A percentile compares a stretch with the other conserved stretches of the same genome.
Evolutionary conservation across 176 grass and related monocot species (phyloP).

Genomic region (Saccharum spontaneum): DNA sequence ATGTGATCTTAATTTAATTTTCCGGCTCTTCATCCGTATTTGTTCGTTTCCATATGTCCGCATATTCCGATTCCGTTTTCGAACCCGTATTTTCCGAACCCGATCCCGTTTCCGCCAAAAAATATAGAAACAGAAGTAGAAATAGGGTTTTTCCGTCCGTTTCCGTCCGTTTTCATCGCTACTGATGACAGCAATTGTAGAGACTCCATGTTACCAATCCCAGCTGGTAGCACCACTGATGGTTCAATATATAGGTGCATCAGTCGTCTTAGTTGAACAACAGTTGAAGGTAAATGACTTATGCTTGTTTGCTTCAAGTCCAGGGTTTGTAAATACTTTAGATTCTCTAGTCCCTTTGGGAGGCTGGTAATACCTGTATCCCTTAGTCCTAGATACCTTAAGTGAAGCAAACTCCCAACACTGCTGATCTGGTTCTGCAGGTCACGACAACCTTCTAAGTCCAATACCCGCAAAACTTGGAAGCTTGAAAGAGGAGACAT

Average conservation of each 20-base stretch:
- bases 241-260: neutral
- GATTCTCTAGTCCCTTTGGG: neutral
- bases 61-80: too few species aligned
- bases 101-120: too few species aligned
- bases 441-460: conserved; percentile 18
- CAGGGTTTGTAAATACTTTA: conserved; percentile 5
- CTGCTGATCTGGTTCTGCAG: neutral
- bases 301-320: conserved; percentile 6
- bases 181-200: neutral
- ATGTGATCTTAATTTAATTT: too few species aligned
- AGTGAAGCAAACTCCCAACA: conserved; percentile 12
- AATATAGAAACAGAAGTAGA: too few species aligned
- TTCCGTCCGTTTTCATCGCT: too few species aligned
- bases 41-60: too few species aligned
- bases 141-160: too few species aligned
- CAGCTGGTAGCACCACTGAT: neutral
- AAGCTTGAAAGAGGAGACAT: conserved; percentile 25
- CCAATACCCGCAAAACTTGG: neutral
- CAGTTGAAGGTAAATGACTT: neutral
- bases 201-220: conserved; percentile 19
- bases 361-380: conserved; percentile 11
- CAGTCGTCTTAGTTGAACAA: neutral
- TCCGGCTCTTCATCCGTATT: too few species aligned
- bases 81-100: too few species aligned
- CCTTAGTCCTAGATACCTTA: conserved; percentile 16